These are phyloP conservation scores for Penicillium paradoxum DNA, from an alignment of 495 filamentous ascomycete genomes.

Conservation along the genomic window DNA sequence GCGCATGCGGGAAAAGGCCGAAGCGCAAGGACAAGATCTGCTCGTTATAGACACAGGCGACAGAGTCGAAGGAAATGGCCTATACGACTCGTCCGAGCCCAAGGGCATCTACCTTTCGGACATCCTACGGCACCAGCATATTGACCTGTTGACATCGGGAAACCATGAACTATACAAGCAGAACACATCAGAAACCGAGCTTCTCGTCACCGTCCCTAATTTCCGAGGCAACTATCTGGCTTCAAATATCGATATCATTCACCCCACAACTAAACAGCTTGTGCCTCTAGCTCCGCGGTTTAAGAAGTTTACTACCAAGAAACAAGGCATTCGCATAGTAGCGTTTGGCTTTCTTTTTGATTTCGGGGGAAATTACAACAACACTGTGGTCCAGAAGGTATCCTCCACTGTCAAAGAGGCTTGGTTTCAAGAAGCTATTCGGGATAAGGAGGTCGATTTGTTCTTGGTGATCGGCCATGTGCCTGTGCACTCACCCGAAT, in stretches of 20 bases:
- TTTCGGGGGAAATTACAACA: constrained; percentile 83
- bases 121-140: constrained; percentile 72
- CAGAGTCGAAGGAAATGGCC: constrained; percentile 87
- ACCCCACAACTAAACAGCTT: constrained; percentile 59
- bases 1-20: constrained; percentile 72
- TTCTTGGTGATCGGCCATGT: constrained; percentile 89
- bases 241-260: constrained; percentile 87
- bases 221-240: constrained; percentile 74
- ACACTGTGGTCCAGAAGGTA: constrained; percentile 77
- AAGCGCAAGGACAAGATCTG: constrained; percentile 73
- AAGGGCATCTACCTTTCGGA: constrained; percentile 84
- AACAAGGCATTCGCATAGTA: constrained; percentile 74
- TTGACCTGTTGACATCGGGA: constrained; percentile 83
- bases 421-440: constrained; percentile 88
- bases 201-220: constrained; percentile 68
- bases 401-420: constrained; percentile 70
- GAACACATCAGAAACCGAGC: constrained; percentile 71
- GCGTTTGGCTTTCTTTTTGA: constrained; percentile 94
- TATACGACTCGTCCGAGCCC: constrained; percentile 88
- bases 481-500: constrained; percentile 73
- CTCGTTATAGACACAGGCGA: constrained; percentile 93
- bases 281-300: constrained; percentile 77
- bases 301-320: constrained; percentile 83
- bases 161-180: constrained; percentile 94
- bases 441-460: constrained; percentile 73